Conservation (phyloP, 140 eudicot genomes). For the Erigeron philadelphicus region DNA sequence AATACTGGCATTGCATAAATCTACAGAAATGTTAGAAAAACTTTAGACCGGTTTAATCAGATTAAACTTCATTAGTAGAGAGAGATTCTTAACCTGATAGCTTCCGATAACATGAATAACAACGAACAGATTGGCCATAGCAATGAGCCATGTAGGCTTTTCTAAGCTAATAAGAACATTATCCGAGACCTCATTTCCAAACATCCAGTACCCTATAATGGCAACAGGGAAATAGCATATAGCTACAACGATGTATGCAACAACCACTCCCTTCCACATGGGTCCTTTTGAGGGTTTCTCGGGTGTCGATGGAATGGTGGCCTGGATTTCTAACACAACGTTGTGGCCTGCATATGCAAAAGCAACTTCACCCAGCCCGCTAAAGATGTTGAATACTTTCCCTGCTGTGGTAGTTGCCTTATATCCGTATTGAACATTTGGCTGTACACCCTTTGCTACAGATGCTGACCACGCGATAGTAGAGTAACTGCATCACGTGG, state of each 20-base stretch:
- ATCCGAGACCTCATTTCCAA: slow-evolving; percentile 36
- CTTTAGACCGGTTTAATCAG: neutral
- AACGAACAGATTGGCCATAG: slow-evolving; percentile 51
- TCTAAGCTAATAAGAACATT: slow-evolving; percentile 38
- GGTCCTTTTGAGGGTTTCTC: slow-evolving; percentile 56
- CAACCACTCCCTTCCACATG: slow-evolving; percentile 54
- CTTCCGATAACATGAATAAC: slow-evolving; percentile 50
- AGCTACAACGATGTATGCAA: slow-evolving; percentile 50
- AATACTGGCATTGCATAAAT: slow-evolving; percentile 80
- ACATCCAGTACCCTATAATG: slow-evolving; percentile 43
- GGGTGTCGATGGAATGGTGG: slow-evolving; percentile 55
- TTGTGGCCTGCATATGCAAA: slow-evolving; percentile 87
- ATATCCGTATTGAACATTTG: slow-evolving; percentile 46
- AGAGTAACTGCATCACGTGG: slow-evolving; percentile 41
- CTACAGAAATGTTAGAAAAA: slow-evolving; percentile 26
- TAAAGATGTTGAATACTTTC: slow-evolving; percentile 52
- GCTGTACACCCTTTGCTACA: slow-evolving; percentile 46
- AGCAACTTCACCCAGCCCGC: slow-evolving; percentile 67
- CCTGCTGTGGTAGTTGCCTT: slow-evolving; percentile 34
- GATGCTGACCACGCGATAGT: slow-evolving; percentile 66
- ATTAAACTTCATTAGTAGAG: neutral
- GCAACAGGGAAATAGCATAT: slow-evolving; percentile 58
- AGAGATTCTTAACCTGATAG: slow-evolving; percentile 38
- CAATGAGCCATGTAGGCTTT: slow-evolving; percentile 48
- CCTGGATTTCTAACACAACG: slow-evolving; percentile 66